phyloP scores from a whole-genome alignment of 1,284 basidiomycete genomes.

The Erythrobasidium hasegawianum region DNA sequence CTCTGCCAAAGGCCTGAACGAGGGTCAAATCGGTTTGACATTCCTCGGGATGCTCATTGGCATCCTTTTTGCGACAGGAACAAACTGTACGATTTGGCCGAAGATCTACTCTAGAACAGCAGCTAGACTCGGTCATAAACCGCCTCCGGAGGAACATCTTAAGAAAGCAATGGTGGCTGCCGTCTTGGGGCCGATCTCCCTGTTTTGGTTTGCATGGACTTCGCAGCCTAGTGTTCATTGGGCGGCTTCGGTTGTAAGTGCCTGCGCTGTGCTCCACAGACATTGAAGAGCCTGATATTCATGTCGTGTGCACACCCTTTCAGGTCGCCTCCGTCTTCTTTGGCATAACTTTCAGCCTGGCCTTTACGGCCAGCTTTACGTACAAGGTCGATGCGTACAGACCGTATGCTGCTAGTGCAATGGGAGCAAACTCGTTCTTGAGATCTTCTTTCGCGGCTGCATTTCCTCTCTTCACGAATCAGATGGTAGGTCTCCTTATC shows the following conservation, averaged over 20 bases:
- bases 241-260: slow-evolving; percentile 8
- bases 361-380: slow-evolving; percentile 58
- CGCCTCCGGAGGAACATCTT: slow-evolving; percentile 64
- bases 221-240: slow-evolving; percentile 24
- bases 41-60: slow-evolving; percentile 71
- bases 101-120: slow-evolving; percentile 45
- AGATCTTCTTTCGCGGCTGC: slow-evolving; percentile 64
- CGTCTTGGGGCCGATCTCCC: slow-evolving; percentile 59
- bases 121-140: slow-evolving; percentile 52
- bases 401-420: slow-evolving; percentile 69
- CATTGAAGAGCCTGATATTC: no score
- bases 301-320: slow-evolving; percentile 36
- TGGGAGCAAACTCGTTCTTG: slow-evolving; percentile 67
- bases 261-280: no score
- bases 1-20: slow-evolving; percentile 55
- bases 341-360: slow-evolving; percentile 59
- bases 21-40: slow-evolving; percentile 60
- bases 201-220: slow-evolving; percentile 32
- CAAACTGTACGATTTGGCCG: slow-evolving; percentile 62
- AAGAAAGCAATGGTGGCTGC: slow-evolving; percentile 66
- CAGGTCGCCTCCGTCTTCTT: slow-evolving; percentile 53
- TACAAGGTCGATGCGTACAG: slow-evolving; percentile 57
- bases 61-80: slow-evolving; percentile 57
- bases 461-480: slow-evolving; percentile 27
- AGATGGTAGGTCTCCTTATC: slow-evolving; percentile 21